Evolutionary conservation across 176 grass and related monocot genomes (phyloP), one percentile per base, ranked within the genome.

Genomic region (Alloteropsis semialata): DNA sequence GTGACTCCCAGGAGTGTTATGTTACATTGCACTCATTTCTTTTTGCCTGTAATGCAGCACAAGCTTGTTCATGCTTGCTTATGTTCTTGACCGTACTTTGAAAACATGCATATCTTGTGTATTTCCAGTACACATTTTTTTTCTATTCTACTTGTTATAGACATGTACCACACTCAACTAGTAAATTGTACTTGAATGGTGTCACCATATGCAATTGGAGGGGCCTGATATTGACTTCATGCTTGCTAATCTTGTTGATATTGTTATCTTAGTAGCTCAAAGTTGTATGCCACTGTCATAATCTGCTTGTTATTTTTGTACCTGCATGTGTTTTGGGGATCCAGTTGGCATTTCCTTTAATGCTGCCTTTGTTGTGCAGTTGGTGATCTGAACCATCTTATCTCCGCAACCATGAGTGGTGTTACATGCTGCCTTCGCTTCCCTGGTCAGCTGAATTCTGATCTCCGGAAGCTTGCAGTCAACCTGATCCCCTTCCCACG

Each of bases 331-430:
- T 3, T 50, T 27, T 32, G 5, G 6, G 18, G 10, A 11, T 44
- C 11, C 13, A 13, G 43, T 11, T 13, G 5, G 38, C 54, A 21
- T 76, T 2, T 34, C 13, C 24, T 28, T 76, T 79, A 22, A 5
- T 19, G 1, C 65, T 12, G 0, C 71, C 24, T 21, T 39, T 55
- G 2, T 74, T 81, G 43, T 71, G 38, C 94, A 97, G 94, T 97
- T 81, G 91, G 94, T 81, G 94, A 97, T 87, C 87, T 97, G 36
- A 91, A 97, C 68, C 94, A 97, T 50, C 87, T 97, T 4, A 97
- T 97, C 45, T 97, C 94, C 21, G 94, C 94, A 82, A 97, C 94
- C 9, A 97, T 97, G 94, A 93, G 91, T 56, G 94, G 94, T 64
- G 94, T 97, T 62, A 97, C 94, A 0, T 97, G 94, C 88, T 97